Percentiles rank a stretch among this genome's conserved stretches.
Evolutionary conservation across 495 filamentous ascomycete species (phyloP).

Genomic region (Annulohypoxylon bovei): DNA sequence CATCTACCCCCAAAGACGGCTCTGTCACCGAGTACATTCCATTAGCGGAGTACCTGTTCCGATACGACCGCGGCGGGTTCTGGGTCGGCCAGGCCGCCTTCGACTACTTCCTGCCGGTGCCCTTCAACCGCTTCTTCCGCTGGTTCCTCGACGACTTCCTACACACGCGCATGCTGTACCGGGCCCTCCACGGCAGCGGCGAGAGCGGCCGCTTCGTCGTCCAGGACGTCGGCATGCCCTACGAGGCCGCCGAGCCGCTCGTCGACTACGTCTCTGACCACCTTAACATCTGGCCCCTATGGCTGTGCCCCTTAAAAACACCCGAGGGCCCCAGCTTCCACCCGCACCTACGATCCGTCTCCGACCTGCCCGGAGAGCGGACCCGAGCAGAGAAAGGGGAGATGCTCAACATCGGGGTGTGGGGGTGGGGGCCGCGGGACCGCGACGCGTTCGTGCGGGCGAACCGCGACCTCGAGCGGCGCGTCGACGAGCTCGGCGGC

Average conservation of each 20-base stretch:
- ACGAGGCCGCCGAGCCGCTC: conserved; percentile 58
- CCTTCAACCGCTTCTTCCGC: conserved; percentile 64
- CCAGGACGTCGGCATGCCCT: conserved; percentile 68
- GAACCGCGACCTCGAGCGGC: conserved; percentile 72
- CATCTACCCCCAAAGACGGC: neutral
- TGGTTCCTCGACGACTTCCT: conserved; percentile 71
- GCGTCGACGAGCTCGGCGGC: conserved; percentile 71
- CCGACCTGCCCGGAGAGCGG: neutral
- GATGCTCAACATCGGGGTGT: conserved; percentile 67
- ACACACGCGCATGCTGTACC: conserved; percentile 72
- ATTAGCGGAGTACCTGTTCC: conserved; percentile 64
- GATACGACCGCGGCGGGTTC: conserved; percentile 69
- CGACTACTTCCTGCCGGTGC: conserved; percentile 62
- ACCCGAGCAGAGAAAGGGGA: conserved; percentile 31
- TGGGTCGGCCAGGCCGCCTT: conserved; percentile 67
- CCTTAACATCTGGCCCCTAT: conserved; percentile 66
- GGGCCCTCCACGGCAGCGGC: conserved; percentile 66
- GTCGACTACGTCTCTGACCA: conserved; percentile 61
- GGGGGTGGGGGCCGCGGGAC: conserved; percentile 60
- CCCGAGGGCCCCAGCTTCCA: conserved; percentile 57
- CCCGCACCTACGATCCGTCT: conserved; percentile 43
- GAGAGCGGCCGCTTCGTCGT: conserved; percentile 63
- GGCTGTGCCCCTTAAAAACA: conserved; percentile 66
- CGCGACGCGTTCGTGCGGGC: conserved; percentile 57
- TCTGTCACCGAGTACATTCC: conserved; percentile 59